Evolutionary conservation across 352 stramenopile species (phyloP), one percentile per base, ranked within the genome.

Genomic region (Hyaloperonospora brassicae): DNA sequence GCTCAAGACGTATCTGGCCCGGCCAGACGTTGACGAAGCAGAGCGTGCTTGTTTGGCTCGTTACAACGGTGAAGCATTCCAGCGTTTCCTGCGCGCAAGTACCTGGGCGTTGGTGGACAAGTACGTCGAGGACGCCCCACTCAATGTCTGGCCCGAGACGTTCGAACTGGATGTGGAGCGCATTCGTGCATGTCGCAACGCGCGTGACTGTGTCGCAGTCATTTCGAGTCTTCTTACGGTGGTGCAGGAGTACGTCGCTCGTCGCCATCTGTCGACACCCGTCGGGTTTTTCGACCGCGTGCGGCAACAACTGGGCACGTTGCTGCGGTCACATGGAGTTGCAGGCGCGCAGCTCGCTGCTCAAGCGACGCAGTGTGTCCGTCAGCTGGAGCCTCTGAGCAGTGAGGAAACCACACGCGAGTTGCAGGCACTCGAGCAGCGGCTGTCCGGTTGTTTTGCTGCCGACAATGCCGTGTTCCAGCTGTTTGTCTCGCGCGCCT

Each of bases 151-250:
- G 79, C 80, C 80, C 0, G 80, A 91, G 48, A 76, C 76, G 10
- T 88, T 89, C 52, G 54, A 64, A 17, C 49, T 87, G 23, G 80
- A 91, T 48, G 49, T 73, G 1, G 68, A 71, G 23, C 78, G 74
- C 27, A 52, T 90, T 25, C 73, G 76, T n/a, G 50, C 57, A 13
- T 75, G 68, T 17, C 73, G 80, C 14, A 71, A 90, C 48, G 51
- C 61, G 7, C 53, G 88, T 21, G 80, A 90, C 50, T 67, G 73
- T 3, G 68, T 87, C 34, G 58, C 70, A 22, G 41, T 90, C 21
- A 64, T 88, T 25, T 73, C 70, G 7, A 84, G 67, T 54, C 57
- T 88, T 6, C 38, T 90, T 7, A 65, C 73, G 6, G 45, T 86
- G n/a, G 35, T 88, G 13, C 80, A 87, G 25, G 80, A 87, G 2